Evolutionary conservation across 805 yeast species (phyloP), one percentile per base, ranked within the genome.

Genomic region (Candida krabiensis): DNA sequence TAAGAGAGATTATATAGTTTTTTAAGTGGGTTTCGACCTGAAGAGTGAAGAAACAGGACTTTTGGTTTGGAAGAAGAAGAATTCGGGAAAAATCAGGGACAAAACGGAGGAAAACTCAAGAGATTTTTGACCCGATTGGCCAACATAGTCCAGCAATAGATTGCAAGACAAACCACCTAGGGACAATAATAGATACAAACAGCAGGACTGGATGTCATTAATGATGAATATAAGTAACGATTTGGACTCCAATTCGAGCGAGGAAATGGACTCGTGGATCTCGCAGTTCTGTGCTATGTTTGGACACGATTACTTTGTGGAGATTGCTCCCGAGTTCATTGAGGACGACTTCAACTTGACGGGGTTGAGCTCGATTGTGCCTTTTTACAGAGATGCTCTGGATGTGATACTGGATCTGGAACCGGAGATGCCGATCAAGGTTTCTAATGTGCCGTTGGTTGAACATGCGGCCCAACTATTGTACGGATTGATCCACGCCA

Each of bases 311-410:
- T 91, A 82, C 60, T 89, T 89, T 61, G 95, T 90, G 30, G 95
- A 90, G 51, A 96, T 93, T 5, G 75, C 89, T 1, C 88, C 86
- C 33, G 96, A 88, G 34, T 93, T 89, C 62, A 87, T 93, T 44
- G 97, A 90, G 53, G 99, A 93, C 63, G 98, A 93, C 50, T 93
- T 93, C 72, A 93, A 93, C 59, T 72, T 93, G 54, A 90, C 98
- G 1, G 97, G 98, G 1, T 71, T 93, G 36, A 73, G 84, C 22
- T 75, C 82, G 48, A 79, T 86, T 41, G 96, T 93, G 8, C 96
- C 97, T 4, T 86, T 82, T 58, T 93, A 90, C 62, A 70, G 91
- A 55, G 96, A 89, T 56, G 96, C 98, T 2, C 67, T 91, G 45
- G 96, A 91, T 63, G 75, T 91, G 51, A 87, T 93, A 43, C 69